phyloP scores from a whole-genome alignment of 352 stramenopile genomes.

The Pythium aristosporum region DNA sequence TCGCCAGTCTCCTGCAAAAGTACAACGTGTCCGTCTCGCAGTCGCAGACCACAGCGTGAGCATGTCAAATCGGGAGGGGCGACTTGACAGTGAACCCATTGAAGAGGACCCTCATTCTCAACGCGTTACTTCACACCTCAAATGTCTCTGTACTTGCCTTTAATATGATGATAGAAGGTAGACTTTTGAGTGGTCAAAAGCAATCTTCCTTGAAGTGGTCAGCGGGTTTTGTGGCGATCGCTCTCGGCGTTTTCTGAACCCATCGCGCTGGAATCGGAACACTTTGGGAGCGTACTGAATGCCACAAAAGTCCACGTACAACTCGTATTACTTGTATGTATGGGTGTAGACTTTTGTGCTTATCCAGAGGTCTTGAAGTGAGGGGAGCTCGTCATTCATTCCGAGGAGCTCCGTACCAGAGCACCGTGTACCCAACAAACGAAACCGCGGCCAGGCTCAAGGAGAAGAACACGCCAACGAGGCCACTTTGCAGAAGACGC shows the following conservation, averaged over 20 bases:
- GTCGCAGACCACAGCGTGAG: constrained; percentile 7
- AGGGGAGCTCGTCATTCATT: too few species aligned
- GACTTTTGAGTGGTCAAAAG: background rate
- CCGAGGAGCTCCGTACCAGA: background rate
- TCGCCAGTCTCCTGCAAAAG: constrained; percentile 58
- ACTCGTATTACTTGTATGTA: too few species aligned
- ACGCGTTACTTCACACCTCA: background rate
- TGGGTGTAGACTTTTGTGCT: background rate
- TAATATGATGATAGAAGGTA: background rate
- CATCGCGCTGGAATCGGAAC: background rate
- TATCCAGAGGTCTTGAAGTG: too few species aligned
- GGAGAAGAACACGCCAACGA: background rate
- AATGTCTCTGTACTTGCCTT: background rate
- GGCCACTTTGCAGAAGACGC: too few species aligned
- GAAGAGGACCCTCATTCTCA: too few species aligned
- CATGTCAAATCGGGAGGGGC: background rate
- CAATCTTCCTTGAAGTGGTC: constrained; percentile 5
- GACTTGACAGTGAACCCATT: too few species aligned
- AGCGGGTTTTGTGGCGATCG: background rate
- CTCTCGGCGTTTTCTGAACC: too few species aligned
- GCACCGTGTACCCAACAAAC: background rate
- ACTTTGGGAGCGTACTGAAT: background rate
- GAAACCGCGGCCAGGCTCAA: background rate
- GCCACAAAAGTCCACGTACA: too few species aligned
- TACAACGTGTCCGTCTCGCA: constrained; percentile 65